These are phyloP conservation scores for Eucalyptus erythrocorys DNA, from an alignment of 345 rosid species.

Conservation along the genomic window DNA sequence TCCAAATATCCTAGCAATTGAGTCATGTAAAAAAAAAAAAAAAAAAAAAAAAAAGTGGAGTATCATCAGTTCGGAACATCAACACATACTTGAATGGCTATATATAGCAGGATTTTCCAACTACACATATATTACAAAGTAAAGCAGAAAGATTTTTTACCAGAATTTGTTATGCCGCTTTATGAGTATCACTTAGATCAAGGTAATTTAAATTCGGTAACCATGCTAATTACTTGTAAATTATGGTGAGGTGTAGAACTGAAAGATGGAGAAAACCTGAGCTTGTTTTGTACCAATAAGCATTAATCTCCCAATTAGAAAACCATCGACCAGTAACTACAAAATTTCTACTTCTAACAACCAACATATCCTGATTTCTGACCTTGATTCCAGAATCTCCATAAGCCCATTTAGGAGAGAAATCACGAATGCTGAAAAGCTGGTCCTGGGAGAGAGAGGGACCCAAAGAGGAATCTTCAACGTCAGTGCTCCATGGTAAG, in stretches of 20 bases:
- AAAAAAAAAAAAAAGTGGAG: background rate
- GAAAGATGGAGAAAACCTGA: background rate
- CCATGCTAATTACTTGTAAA: background rate
- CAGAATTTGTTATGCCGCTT: background rate
- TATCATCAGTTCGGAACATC: background rate
- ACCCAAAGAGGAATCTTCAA: constrained; percentile 50
- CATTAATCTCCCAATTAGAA: background rate
- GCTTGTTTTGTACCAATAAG: background rate
- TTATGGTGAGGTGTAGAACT: background rate
- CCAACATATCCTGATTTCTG: background rate
- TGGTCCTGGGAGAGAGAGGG: constrained; percentile 87
- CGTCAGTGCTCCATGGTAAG: constrained; percentile 60
- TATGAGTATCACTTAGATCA: background rate
- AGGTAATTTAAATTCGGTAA: background rate
- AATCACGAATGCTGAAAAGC: constrained; percentile 69
- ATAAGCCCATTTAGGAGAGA: constrained; percentile 69
- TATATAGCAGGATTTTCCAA: background rate
- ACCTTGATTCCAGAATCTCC: constrained; percentile 67
- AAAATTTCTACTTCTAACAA: background rate
- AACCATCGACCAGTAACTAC: background rate
- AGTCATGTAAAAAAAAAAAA: background rate
- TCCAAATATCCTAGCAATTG: background rate
- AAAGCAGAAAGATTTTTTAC: background rate
- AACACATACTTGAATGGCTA: background rate
- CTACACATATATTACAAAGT: background rate